phyloP scores from a whole-genome alignment of 192 early-diverging fungal genomes.

The Phycomyces nitens region DNA sequence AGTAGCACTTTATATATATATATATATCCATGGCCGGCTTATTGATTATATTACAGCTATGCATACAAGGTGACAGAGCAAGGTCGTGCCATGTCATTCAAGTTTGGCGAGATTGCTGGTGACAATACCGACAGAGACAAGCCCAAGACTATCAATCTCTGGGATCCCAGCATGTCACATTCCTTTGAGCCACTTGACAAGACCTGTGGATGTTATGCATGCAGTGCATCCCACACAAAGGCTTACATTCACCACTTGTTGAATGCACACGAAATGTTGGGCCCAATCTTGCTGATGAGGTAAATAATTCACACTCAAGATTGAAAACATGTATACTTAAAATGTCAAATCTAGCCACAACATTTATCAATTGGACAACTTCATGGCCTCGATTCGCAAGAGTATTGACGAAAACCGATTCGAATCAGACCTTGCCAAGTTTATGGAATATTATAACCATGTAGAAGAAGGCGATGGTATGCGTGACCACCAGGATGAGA shows the following conservation, averaged over 20 bases:
- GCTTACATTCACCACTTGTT: conserved; percentile 75
- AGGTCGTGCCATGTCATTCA: conserved; percentile 62
- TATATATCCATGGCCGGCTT: no score
- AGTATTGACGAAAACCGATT: conserved; percentile 24
- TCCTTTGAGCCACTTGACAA: conserved; percentile 61
- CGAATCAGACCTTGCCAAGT: conserved; percentile 12
- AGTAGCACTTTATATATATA: background rate
- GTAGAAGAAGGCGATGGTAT: conserved; percentile 23
- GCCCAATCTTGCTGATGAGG: conserved; percentile 68
- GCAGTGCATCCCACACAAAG: conserved; percentile 57
- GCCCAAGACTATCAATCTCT: conserved; percentile 50
- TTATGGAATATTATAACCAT: conserved; percentile 30
- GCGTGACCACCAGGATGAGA: conserved; percentile 22
- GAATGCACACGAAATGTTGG: conserved; percentile 74
- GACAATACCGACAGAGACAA: background rate
- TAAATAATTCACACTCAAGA: no score
- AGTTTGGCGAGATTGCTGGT: conserved; percentile 30
- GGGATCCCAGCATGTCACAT: conserved; percentile 48
- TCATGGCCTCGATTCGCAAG: conserved; percentile 27
- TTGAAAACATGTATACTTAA: background rate
- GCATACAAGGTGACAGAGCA: conserved; percentile 59
- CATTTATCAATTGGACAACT: conserved; percentile 24
- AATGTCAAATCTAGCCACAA: conserved; percentile 25
- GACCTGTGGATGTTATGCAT: conserved; percentile 65
- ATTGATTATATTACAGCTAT: conserved; percentile 45